A percentile compares a stretch with the other conserved stretches of the same genome.
phyloP scores from a whole-genome alignment of 1,284 basidiomycete species.

The Moesziomyces antarcticus region DNA sequence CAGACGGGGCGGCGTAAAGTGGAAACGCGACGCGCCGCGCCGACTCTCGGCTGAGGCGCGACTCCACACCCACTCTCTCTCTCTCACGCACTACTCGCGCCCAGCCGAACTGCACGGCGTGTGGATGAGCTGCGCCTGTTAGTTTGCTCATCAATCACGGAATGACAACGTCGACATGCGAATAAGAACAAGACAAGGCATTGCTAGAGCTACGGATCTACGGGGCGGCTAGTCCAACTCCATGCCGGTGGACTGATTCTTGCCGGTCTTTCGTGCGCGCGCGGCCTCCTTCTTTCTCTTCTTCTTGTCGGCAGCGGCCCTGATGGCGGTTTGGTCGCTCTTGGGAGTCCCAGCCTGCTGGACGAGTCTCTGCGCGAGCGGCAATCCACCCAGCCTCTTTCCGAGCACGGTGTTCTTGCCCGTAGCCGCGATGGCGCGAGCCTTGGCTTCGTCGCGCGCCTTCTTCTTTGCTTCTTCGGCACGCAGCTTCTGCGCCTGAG shows the following conservation, averaged over 20 bases:
- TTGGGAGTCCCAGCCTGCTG: slow-evolving; percentile 48
- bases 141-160: too few species aligned
- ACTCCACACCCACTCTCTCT: background rate
- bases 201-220: too few species aligned
- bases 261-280: slow-evolving; percentile 23
- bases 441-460: slow-evolving; percentile 27
- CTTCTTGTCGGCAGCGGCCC: slow-evolving; percentile 46
- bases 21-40: slow-evolving; percentile 25
- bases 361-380: slow-evolving; percentile 41
- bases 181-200: too few species aligned
- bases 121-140: too few species aligned
- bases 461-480: slow-evolving; percentile 50
- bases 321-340: slow-evolving; percentile 27
- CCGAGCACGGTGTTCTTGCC: slow-evolving; percentile 40
- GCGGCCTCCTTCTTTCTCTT: slow-evolving; percentile 36
- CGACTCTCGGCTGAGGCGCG: too few species aligned
- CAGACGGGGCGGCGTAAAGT: slow-evolving; percentile 11
- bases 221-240: slow-evolving; percentile 15
- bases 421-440: slow-evolving; percentile 31
- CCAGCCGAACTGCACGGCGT: too few species aligned
- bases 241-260: slow-evolving; percentile 17
- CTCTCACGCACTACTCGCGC: background rate
- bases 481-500: slow-evolving; percentile 43
- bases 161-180: too few species aligned
- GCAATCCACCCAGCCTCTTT: slow-evolving; percentile 39